Percentiles rank a stretch among this genome's conserved stretches.
Conservation (phyloP, 331 rosid genomes). For the Rhamnella rubrinervis region DNA sequence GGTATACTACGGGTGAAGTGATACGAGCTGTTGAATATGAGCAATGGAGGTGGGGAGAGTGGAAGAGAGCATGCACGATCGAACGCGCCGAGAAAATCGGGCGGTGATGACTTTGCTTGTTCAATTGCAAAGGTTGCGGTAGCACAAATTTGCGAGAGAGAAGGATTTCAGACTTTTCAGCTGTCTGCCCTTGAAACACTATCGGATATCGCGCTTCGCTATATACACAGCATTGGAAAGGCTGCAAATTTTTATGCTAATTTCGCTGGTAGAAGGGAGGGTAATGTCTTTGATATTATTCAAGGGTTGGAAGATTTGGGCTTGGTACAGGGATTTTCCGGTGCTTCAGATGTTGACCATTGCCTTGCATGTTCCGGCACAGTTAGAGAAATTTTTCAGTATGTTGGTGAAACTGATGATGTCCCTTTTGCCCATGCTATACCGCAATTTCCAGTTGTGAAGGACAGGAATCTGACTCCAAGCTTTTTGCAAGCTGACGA, state of each 20-base stretch:
- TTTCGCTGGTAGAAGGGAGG: constrained; percentile 65
- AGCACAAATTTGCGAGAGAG: constrained; percentile 70
- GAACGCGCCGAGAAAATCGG: constrained; percentile 35
- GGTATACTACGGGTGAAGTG: constrained; percentile 40
- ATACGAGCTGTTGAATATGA: constrained; percentile 93
- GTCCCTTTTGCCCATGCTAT: constrained; percentile 56
- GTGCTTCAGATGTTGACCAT: constrained; percentile 69
- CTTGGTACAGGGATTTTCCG: constrained; percentile 59
- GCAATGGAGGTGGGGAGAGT: constrained; percentile 82
- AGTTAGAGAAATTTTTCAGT: constrained; percentile 54
- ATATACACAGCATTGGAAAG: constrained; percentile 57
- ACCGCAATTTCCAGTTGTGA: constrained; percentile 66
- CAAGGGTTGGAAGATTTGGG: constrained; percentile 84
- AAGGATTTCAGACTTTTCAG: constrained; percentile 79
- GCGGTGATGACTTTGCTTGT: constrained; percentile 60
- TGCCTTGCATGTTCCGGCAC: constrained; percentile 66
- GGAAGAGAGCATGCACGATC: constrained; percentile 66
- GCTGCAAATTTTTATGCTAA: constrained; percentile 59
- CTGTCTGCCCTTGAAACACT: constrained; percentile 64
- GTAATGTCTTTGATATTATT: constrained; percentile 64
- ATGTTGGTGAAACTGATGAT: constrained; percentile 45
- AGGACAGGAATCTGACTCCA: constrained; percentile 49
- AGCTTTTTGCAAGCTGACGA: constrained; percentile 56
- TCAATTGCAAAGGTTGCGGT: constrained; percentile 63
- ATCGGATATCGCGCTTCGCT: constrained; percentile 53